Conservation (phyloP, 257 asterid species). For the Prunella vulgaris region DNA sequence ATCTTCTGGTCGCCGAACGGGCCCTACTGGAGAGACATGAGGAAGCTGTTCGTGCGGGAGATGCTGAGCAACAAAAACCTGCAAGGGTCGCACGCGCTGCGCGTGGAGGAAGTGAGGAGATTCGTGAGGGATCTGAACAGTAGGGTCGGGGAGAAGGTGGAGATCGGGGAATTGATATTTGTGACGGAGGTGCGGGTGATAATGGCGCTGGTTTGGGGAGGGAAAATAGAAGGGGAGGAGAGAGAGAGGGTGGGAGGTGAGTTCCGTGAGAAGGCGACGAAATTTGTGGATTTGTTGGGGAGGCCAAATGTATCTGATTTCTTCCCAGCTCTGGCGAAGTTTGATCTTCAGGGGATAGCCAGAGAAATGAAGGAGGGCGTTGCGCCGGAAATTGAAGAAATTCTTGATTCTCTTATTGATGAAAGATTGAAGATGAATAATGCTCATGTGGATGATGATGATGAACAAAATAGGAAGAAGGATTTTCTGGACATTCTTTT, state of each 20-base stretch:
- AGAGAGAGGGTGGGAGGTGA: not conserved
- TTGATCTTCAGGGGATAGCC: not conserved
- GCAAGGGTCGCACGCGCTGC: not conserved
- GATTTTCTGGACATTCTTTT: not conserved
- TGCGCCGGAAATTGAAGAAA: not conserved
- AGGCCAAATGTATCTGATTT: not conserved
- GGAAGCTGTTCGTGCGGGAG: conserved; percentile 11
- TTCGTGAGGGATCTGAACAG: not conserved
- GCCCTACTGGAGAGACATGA: not conserved
- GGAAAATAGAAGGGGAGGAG: not conserved
- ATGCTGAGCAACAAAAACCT: conserved; percentile 2
- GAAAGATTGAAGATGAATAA: not conserved
- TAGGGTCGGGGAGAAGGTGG: not conserved
- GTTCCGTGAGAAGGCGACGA: not conserved
- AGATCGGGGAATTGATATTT: not conserved
- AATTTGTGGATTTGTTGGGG: not conserved
- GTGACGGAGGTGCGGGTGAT: not conserved
- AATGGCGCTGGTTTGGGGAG: not conserved
- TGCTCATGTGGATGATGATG: no score
- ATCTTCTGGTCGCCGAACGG: conserved; percentile 14
- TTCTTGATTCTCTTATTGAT: not conserved
- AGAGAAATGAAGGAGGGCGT: not conserved
- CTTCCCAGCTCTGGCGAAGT: not conserved
- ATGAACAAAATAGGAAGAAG: not conserved
- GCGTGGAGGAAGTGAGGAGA: not conserved